phyloP scores from a whole-genome alignment of 2,329 filamentous ascomycete genomes.

The Alternaria panax region DNA sequence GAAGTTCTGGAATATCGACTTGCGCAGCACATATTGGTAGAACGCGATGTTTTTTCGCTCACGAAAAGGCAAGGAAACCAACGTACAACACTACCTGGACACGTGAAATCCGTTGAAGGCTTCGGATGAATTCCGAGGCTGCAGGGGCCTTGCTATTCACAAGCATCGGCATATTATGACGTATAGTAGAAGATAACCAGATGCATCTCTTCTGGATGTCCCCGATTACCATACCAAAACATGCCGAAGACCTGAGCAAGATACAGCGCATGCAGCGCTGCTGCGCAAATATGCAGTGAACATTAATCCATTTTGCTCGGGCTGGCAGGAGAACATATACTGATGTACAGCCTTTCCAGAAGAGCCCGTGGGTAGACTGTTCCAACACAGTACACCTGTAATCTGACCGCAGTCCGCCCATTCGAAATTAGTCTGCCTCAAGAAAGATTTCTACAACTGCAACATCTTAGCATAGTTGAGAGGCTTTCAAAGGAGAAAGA shows the following conservation, averaged over 20 bases:
- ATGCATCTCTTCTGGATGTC: neutral
- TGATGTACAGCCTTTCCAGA: neutral
- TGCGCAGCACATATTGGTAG: neutral
- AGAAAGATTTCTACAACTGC: neutral
- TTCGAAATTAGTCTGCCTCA: neutral
- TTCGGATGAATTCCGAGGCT: neutral
- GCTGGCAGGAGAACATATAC: conserved; percentile 7
- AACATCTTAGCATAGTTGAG: neutral
- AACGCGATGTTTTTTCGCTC: neutral
- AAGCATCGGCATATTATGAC: neutral
- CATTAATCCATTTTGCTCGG: neutral
- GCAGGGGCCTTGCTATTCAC: neutral
- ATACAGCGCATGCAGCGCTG: neutral
- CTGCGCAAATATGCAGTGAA: neutral
- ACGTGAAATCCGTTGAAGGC: neutral
- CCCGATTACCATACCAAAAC: neutral
- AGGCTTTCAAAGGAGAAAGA: neutral
- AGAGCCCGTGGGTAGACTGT: conserved; percentile 21
- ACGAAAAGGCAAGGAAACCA: neutral
- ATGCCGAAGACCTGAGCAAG: neutral
- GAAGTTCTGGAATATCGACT: neutral
- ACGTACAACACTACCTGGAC: neutral
- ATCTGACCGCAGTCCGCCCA: conserved; percentile 5
- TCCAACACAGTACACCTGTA: conserved; percentile 6
- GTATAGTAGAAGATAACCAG: neutral